These are phyloP conservation scores for Umbelopsis sp. DNA, from an alignment of 192 early-diverging fungal species.

Conservation along the genomic window DNA sequence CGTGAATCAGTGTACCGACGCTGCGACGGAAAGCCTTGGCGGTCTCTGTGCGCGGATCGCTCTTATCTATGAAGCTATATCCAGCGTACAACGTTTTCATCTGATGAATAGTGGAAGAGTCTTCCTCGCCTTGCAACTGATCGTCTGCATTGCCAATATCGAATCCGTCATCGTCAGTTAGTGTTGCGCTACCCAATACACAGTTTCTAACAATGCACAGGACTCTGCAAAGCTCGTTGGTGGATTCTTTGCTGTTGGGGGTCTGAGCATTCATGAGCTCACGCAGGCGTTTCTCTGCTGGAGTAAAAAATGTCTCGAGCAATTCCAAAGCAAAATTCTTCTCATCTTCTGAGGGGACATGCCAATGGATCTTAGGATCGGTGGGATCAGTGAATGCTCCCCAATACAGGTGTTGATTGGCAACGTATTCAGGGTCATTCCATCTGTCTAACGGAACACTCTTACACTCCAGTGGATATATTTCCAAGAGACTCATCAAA, in stretches of 20 bases:
- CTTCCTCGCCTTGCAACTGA: constrained; percentile 40
- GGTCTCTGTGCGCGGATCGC: constrained; percentile 50
- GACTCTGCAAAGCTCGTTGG: constrained; percentile 58
- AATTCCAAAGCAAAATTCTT: constrained; percentile 69
- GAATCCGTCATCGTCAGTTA: constrained; percentile 60
- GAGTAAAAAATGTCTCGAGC: constrained; percentile 54
- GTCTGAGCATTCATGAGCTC: constrained; percentile 40
- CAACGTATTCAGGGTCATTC: constrained; percentile 64
- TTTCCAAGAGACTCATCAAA: constrained; percentile 48
- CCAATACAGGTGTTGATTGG: constrained; percentile 77
- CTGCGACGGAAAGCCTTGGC: constrained; percentile 54
- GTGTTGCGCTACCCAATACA: constrained; percentile 52
- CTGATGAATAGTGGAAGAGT: constrained; percentile 41
- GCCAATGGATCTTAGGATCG: constrained; percentile 74
- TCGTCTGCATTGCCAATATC: constrained; percentile 27
- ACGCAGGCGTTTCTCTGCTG: constrained; percentile 40
- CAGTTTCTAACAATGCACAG: constrained; percentile 54
- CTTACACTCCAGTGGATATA: constrained; percentile 63
- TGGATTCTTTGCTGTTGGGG: constrained; percentile 32
- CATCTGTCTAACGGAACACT: constrained; percentile 54
- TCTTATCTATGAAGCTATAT: constrained; percentile 69
- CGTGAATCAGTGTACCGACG: constrained; percentile 55
- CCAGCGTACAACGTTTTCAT: constrained; percentile 53
- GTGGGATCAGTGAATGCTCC: constrained; percentile 59
- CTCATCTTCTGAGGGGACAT: constrained; percentile 69